A percentile compares a stretch with the other conserved stretches of the same genome.
phyloP scores from a whole-genome alignment of 768 basidiomycete genomes.

The Epithele typhae region DNA sequence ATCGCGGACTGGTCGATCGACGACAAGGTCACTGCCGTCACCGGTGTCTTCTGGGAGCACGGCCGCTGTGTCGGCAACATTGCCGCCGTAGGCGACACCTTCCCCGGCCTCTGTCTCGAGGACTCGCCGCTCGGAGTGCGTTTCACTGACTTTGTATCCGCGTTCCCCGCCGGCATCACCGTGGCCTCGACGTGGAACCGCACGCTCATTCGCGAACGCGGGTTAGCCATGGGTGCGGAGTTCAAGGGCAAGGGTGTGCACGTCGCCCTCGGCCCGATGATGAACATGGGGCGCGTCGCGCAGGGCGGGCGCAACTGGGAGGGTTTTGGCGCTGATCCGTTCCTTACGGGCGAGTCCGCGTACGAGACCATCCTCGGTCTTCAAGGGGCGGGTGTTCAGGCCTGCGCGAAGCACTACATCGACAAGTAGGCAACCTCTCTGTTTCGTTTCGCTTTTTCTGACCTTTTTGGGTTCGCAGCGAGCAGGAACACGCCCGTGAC shows the following conservation, averaged over 20 bases:
- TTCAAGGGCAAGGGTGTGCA: constrained; percentile 82
- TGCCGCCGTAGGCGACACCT: constrained; percentile 40
- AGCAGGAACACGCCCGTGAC: constrained; percentile 63
- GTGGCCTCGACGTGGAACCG: constrained; percentile 82
- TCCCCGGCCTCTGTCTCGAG: constrained; percentile 72
- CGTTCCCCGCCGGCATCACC: constrained; percentile 84
- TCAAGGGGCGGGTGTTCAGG: constrained; percentile 76
- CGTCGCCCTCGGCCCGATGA: constrained; percentile 75
- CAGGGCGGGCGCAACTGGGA: constrained; percentile 91
- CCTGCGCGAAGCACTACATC: constrained; percentile 81
- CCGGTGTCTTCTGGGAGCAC: constrained; percentile 61
- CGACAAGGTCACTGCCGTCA: constrained; percentile 61
- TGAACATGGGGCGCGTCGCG: constrained; percentile 80
- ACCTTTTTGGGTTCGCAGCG: constrained; percentile 32
- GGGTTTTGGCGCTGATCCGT: constrained; percentile 92
- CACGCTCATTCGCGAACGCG: constrained; percentile 70
- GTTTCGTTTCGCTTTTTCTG: not conserved
- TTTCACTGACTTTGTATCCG: constrained; percentile 63
- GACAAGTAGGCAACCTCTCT: constrained; percentile 50
- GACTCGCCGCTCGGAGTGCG: constrained; percentile 81
- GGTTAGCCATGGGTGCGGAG: constrained; percentile 76
- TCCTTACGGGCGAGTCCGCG: constrained; percentile 70
- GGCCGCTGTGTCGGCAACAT: constrained; percentile 73
- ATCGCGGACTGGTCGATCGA: constrained; percentile 49
- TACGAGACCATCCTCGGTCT: constrained; percentile 82